phyloP scores from a whole-genome alignment of 495 filamentous ascomycete species.

The Hypoxylon intermedium region DNA sequence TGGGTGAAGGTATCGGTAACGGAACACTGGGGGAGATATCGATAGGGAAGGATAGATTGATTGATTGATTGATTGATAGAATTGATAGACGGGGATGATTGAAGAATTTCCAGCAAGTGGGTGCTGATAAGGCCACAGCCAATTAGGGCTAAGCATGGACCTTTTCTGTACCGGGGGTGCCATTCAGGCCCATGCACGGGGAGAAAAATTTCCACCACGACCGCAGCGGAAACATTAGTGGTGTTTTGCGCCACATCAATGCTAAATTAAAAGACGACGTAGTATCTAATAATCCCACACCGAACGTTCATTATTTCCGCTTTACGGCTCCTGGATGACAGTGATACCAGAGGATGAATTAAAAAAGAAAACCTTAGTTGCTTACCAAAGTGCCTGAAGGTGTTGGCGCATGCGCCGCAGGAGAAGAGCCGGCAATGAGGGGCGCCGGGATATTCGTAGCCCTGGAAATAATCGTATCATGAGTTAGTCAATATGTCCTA shows the following conservation, averaged over 20 bases:
- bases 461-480: conserved; percentile 4
- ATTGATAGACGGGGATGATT: conserved; percentile 50
- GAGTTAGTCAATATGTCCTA: conserved; percentile 13
- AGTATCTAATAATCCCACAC: conserved; percentile 4
- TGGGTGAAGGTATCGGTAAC: conserved; percentile 27
- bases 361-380: conserved; percentile 3
- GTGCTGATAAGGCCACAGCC: conserved; percentile 34
- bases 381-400: conserved; percentile 43
- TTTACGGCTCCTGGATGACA: too few species aligned
- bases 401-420: conserved; percentile 43
- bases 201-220: background rate
- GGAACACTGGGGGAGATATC: conserved; percentile 39
- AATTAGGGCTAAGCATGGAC: conserved; percentile 26
- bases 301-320: background rate
- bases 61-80: conserved; percentile 38
- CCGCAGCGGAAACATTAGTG: too few species aligned
- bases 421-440: conserved; percentile 30
- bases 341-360: conserved; percentile 1
- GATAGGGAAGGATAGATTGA: conserved; percentile 45
- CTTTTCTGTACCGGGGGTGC: conserved; percentile 19
- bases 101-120: conserved; percentile 41
- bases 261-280: background rate
- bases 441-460: conserved; percentile 19
- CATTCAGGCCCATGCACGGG: conserved; percentile 19
- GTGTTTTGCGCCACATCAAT: conserved; percentile 14